These are phyloP conservation scores for Pilobolus umbonatus DNA, from an alignment of 192 early-diverging fungal genomes.

Conservation along the genomic window DNA sequence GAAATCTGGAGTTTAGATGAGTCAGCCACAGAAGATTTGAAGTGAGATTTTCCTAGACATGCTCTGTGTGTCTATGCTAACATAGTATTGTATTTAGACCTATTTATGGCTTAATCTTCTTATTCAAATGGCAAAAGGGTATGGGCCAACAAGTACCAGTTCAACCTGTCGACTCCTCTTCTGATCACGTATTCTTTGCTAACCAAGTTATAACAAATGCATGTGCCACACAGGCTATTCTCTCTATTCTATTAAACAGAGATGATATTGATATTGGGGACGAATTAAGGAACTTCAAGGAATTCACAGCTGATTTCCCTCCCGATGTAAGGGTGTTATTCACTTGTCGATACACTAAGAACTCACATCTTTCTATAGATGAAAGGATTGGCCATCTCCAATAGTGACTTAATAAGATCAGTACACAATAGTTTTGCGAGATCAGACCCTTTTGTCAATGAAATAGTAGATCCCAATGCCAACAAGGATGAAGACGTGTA, in stretches of 20 bases:
- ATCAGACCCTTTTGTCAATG: constrained; percentile 71
- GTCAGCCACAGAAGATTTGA: constrained; percentile 52
- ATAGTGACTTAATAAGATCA: constrained; percentile 67
- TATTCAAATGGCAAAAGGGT: constrained; percentile 68
- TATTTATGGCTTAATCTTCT: constrained; percentile 76
- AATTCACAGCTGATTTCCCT: constrained; percentile 65
- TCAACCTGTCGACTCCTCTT: constrained; percentile 14
- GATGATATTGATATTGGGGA: constrained; percentile 65
- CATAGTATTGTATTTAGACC: constrained; percentile 31
- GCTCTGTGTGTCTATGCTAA: not conserved
- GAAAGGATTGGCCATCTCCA: constrained; percentile 74
- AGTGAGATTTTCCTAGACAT: constrained; percentile 35
- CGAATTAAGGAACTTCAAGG: constrained; percentile 60
- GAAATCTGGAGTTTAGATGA: constrained; percentile 75
- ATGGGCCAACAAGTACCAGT: constrained; percentile 2
- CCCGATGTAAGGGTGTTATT: constrained; percentile 49
- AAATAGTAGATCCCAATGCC: constrained; percentile 44
- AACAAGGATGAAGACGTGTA: constrained; percentile 70
- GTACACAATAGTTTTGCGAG: constrained; percentile 82
- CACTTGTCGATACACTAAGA: not conserved
- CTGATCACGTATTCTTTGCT: constrained; percentile 66
- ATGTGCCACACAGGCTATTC: constrained; percentile 82
- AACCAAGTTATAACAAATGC: constrained; percentile 79
- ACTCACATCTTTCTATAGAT: constrained; percentile 30
- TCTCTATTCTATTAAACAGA: constrained; percentile 69